Evolutionary conservation across 495 filamentous ascomycete species (phyloP).

Genomic region (Penicillium diatomitis): DNA sequence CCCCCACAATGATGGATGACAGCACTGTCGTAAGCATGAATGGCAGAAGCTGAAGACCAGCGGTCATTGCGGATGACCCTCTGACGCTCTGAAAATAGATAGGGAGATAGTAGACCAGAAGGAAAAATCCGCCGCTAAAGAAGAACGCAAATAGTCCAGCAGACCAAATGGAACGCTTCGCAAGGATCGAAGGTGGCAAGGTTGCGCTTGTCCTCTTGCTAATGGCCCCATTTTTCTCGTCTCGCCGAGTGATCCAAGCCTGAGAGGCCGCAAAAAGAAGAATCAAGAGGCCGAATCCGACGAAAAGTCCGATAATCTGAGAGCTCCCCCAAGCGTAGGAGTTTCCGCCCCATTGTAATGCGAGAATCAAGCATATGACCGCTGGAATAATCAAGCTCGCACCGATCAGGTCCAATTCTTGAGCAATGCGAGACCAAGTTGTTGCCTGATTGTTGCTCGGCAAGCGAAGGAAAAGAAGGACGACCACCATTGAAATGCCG

Average conservation of each 20-base stretch:
- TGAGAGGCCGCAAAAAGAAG: constrained; percentile 23
- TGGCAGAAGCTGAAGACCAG: constrained; percentile 41
- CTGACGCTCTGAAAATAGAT: constrained; percentile 51
- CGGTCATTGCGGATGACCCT: constrained; percentile 49
- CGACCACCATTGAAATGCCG: constrained; percentile 39
- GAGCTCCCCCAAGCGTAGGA: constrained; percentile 26
- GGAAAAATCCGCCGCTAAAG: constrained; percentile 36
- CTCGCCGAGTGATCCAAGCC: no score
- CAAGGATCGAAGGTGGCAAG: constrained; percentile 21
- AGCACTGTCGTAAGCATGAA: constrained; percentile 28
- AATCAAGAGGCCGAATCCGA: constrained; percentile 25
- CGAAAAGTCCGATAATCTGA: constrained; percentile 26
- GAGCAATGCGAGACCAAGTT: no score
- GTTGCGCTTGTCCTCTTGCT: constrained; percentile 18
- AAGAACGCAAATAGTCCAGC: constrained; percentile 43
- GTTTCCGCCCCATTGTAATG: constrained; percentile 37
- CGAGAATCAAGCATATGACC: constrained; percentile 30
- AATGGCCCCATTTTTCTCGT: no score
- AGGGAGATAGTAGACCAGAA: constrained; percentile 34
- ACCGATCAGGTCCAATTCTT: constrained; percentile 29
- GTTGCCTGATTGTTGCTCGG: constrained; percentile 14
- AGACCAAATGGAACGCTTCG: constrained; percentile 41
- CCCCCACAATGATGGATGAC: constrained; percentile 32
- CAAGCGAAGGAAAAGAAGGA: constrained; percentile 42
- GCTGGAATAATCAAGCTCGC: constrained; percentile 27